Conservation (phyloP, 2,329 filamentous ascomycete species). For the Coniochaeta sp. region DNA sequence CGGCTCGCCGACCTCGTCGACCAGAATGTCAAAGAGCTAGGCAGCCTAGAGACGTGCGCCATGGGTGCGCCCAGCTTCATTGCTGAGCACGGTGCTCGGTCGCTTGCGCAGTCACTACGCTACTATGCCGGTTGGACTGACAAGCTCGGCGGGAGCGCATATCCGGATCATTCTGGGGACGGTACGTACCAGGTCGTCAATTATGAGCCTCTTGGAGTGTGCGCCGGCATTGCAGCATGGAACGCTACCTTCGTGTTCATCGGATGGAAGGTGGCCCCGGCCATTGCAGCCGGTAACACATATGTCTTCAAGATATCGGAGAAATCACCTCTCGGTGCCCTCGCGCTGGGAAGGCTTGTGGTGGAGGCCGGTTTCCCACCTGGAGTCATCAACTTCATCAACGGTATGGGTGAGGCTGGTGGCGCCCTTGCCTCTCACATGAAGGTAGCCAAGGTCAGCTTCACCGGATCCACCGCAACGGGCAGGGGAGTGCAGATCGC, state of each 20-base stretch:
- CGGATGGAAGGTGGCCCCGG: conserved; percentile 21
- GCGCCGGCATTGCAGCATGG: too few relatives aligned
- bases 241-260: conserved; percentile 16
- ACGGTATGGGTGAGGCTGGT: conserved; percentile 56
- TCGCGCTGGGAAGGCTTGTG: conserved; percentile 40
- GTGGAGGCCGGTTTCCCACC: conserved; percentile 54
- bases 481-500: conserved; percentile 52
- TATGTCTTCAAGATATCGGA: conserved; percentile 27
- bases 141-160: too few relatives aligned
- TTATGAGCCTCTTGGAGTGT: too few relatives aligned
- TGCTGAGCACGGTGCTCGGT: too few relatives aligned
- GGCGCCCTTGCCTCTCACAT: conserved; percentile 51
- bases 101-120: too few relatives aligned
- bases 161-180: too few relatives aligned
- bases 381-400: conserved; percentile 51
- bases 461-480: conserved; percentile 51
- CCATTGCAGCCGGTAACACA: conserved; percentile 24
- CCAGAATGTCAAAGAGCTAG: too few relatives aligned
- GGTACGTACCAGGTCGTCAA: too few relatives aligned
- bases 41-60: too few relatives aligned
- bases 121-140: too few relatives aligned
- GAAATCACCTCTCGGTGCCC: conserved; percentile 23
- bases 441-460: conserved; percentile 54
- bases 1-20: too few relatives aligned
- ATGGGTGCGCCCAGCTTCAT: too few relatives aligned